Base-by-base conservation (phyloP, 805 yeast species). In the Wickerhamiella qilinensis region DNA sequence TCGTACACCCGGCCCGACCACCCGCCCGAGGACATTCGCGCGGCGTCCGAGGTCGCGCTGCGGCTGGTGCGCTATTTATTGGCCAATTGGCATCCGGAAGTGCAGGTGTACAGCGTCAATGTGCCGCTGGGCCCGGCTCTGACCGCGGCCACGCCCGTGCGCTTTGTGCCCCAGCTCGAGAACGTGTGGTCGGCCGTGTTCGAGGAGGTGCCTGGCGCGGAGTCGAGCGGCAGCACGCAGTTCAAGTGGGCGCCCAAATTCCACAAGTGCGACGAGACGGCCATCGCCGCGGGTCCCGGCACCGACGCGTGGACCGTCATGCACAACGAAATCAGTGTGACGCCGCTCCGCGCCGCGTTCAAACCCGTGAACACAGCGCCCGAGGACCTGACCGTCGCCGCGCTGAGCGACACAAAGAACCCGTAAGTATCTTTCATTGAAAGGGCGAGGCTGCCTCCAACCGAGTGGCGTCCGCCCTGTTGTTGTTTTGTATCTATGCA, bases 171-270 rank as follows among this genome's bases (percentile, higher is more conserved):
- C n/a, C 73, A 88, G 36, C 65, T 84, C 53, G 73, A 74, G 40
- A 88, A 88, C 57, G 60, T 65, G 46, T 91, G 97, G 97, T 65
- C 68, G 1, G 67, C 83, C 0, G 68, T 81, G 7, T 82, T 73
- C 53, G 57, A 54, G 34, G 31, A 29, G 12, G 37, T 32, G 21
- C 35, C 30, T 9, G 24, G 21, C n/a, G 3, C 16, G 2, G 30
- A 30, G 22, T 7, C 9, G 12, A 17, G 7, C 18, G 33, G 33
- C 21, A 57, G 65, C 3, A 60, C 62, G 20, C 36, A 22, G 43
- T 91, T 75, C 58, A 63, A 62, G 43, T 88, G 98, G 98, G 65
- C 66, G 33, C 98, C 98, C 1, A 73, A 85, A 53, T 84, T 83
- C 57, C 69, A 68, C 33, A 58, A 65, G 19, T 84, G 80, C 12